Conservation (phyloP, 176 grass and related monocot genomes). For the Lolium rigidum region DNA sequence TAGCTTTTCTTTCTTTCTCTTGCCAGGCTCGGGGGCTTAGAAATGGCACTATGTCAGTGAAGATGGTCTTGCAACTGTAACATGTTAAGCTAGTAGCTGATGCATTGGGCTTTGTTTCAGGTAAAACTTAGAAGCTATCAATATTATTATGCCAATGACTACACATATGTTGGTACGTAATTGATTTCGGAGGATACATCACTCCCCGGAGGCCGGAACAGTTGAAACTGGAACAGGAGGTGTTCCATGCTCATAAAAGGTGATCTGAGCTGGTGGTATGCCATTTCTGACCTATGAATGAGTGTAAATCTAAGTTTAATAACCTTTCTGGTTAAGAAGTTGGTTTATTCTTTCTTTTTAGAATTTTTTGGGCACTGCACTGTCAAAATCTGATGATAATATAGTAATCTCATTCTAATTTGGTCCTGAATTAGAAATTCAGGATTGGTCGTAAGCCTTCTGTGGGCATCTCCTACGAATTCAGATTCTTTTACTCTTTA, state of each 20-base stretch:
- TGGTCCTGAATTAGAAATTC: neutral
- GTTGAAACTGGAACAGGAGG: neutral
- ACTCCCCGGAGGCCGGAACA: neutral
- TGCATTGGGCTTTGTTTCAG: slow-evolving; percentile 24
- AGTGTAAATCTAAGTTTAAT: slow-evolving; percentile 13
- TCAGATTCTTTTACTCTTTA: neutral
- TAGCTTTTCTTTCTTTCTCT: neutral
- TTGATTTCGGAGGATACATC: neutral
- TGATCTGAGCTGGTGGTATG: slow-evolving; percentile 1
- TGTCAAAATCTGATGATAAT: neutral
- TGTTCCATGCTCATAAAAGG: neutral
- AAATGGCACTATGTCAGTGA: neutral
- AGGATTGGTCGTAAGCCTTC: too few species aligned
- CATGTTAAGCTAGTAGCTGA: neutral
- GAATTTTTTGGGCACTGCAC: neutral
- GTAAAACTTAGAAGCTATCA: neutral
- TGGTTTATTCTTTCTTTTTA: neutral
- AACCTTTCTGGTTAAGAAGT: neutral
- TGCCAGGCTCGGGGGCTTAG: neutral
- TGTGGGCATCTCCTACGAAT: too few species aligned
- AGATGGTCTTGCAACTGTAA: neutral
- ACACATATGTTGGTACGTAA: neutral
- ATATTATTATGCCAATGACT: neutral
- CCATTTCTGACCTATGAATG: neutral
- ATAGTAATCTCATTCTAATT: neutral